Evolutionary conservation across 2,329 filamentous ascomycete species (phyloP).

Genomic region (Zymoseptoria ardabiliae): DNA sequence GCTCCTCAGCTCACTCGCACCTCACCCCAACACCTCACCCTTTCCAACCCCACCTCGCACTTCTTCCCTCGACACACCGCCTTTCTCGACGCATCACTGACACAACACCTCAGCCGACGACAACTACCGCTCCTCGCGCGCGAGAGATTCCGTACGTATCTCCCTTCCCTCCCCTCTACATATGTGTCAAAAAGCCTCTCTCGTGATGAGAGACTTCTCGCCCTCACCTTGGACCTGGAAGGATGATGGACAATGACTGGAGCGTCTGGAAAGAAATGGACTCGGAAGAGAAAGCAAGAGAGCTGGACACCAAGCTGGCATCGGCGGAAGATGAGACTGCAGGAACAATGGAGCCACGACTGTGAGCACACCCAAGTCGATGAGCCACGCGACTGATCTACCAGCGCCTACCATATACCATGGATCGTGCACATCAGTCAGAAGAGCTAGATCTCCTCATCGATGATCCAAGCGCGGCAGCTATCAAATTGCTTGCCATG

Average conservation of each 20-base stretch:
- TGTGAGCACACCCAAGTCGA: not conserved
- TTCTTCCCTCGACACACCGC: not conserved
- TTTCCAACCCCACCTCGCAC: slow-evolving; percentile 14
- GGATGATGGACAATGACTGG: not conserved
- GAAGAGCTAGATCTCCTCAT: not conserved
- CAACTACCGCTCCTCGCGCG: not conserved
- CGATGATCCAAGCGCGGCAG: not conserved
- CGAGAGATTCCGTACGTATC: slow-evolving; percentile 1
- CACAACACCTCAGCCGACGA: not conserved
- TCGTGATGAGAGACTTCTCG: not conserved
- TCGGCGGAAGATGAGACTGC: not conserved
- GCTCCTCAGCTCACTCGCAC: not conserved
- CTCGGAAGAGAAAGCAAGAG: not conserved
- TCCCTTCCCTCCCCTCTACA: not conserved
- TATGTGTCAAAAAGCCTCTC: not conserved
- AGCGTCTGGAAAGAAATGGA: not conserved
- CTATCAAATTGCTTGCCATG: not conserved
- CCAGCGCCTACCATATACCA: not conserved
- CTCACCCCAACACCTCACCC: slow-evolving; percentile 6
- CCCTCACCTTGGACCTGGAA: not conserved
- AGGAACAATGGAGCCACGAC: not conserved
- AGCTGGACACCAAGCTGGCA: not conserved
- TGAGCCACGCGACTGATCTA: not conserved
- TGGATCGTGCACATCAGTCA: not conserved
- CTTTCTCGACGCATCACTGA: not conserved